phyloP scores from a whole-genome alignment of 148 eudicot species.

The Vaccinium corymbosum region DNA sequence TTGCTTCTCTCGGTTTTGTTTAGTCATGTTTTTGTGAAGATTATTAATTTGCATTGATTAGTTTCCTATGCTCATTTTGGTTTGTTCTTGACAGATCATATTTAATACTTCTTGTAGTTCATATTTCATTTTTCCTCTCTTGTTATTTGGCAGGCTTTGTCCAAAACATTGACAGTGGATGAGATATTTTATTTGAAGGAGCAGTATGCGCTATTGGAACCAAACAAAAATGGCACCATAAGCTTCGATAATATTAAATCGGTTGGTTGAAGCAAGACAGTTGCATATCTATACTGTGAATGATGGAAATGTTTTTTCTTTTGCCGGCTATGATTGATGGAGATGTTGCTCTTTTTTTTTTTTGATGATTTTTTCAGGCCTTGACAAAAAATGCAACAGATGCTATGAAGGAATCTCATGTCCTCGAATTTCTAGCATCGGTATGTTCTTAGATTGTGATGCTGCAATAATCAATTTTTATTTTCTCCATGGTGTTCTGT shows the following conservation, averaged over 20 bases:
- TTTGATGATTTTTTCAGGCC: conserved; percentile 44
- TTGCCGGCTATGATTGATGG: neutral
- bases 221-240: conserved; percentile 65
- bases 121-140: neutral
- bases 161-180: conserved; percentile 66
- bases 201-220: conserved; percentile 64
- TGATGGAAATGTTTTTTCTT: neutral
- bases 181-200: conserved; percentile 65
- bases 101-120: neutral
- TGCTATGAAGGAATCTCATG: conserved; percentile 81
- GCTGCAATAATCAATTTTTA: neutral
- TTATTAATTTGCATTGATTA: neutral
- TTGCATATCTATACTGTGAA: neutral
- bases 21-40: neutral
- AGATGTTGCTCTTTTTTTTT: conserved; percentile 3
- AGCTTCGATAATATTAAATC: conserved; percentile 62
- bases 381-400: conserved; percentile 70
- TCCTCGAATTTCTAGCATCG: conserved; percentile 57
- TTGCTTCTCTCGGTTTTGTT: neutral
- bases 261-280: conserved; percentile 33
- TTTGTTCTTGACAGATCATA: neutral
- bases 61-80: neutral
- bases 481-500: neutral
- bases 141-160: conserved; percentile 52
- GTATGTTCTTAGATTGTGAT: conserved; percentile 33